A percentile compares a stretch with the other conserved stretches of the same genome.
Conservation (phyloP, 2,329 filamentous ascomycete genomes). For the Aspergillus sp. region DNA sequence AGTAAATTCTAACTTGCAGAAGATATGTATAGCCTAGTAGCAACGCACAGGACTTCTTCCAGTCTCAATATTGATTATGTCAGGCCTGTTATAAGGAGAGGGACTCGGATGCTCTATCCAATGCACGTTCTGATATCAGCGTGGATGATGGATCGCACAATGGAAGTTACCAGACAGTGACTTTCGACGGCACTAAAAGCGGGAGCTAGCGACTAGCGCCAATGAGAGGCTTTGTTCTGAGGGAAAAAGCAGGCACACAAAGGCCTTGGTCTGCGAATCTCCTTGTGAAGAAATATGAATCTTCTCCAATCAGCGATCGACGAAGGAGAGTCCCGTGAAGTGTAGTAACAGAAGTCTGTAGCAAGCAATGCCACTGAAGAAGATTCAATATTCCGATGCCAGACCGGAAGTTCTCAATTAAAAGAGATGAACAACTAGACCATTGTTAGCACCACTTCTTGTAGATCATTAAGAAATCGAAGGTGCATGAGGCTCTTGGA, state of each 20-base stretch:
- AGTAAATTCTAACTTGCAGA: not conserved
- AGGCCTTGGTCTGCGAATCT: not conserved
- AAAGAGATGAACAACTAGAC: too few species aligned
- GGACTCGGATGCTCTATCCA: not conserved
- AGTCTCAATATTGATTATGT: not conserved
- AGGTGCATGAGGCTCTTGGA: too few species aligned
- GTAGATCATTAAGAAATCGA: too few species aligned
- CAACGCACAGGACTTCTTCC: too few species aligned
- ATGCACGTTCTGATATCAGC: not conserved
- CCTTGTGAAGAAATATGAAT: not conserved
- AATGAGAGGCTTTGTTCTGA: not conserved
- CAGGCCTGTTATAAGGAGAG: not conserved
- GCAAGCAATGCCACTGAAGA: too few species aligned
- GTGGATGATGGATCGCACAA: not conserved
- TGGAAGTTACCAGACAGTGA: not conserved
- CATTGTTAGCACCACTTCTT: too few species aligned
- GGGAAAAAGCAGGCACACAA: not conserved
- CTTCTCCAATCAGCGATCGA: not conserved
- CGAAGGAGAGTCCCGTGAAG: too few species aligned
- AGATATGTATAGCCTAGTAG: too few species aligned
- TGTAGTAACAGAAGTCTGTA: too few species aligned
- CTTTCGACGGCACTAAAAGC: slow-evolving; percentile 1
- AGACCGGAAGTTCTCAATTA: too few species aligned
- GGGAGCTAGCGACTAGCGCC: slow-evolving; percentile 3
- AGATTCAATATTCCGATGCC: too few species aligned